phyloP scores from a whole-genome alignment of 306 rosid species.

The Ziziphus jujuba region DNA sequence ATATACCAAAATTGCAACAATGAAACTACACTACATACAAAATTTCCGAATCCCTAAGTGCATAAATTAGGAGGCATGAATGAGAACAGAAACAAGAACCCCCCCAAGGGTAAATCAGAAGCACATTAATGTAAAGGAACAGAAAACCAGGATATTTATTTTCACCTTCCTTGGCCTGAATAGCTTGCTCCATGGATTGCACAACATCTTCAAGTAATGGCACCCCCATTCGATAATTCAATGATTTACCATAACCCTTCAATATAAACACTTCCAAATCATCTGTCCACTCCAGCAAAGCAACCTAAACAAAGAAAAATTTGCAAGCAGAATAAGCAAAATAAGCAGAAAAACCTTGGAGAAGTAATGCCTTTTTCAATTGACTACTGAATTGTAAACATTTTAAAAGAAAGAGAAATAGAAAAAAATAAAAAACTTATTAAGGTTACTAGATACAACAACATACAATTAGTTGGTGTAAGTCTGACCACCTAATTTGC shows the following conservation, averaged over 20 bases:
- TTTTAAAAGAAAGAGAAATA: too few species aligned
- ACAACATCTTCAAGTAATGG: slow-evolving; percentile 79
- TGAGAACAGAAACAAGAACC: not conserved
- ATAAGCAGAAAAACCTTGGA: not conserved
- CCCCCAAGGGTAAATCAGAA: not conserved
- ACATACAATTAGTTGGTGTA: too few species aligned
- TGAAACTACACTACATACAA: not conserved
- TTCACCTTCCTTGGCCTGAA: slow-evolving; percentile 69
- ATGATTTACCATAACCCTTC: slow-evolving; percentile 85
- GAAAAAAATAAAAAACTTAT: too few species aligned
- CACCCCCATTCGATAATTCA: slow-evolving; percentile 84
- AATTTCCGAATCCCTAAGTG: not conserved
- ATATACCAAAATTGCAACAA: not conserved
- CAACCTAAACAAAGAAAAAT: slow-evolving; percentile 41
- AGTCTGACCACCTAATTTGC: too few species aligned
- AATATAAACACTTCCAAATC: slow-evolving; percentile 72
- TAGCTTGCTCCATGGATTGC: slow-evolving; percentile 74
- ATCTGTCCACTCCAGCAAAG: slow-evolving; percentile 87
- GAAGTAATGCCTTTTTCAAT: not conserved
- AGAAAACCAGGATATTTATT: not conserved
- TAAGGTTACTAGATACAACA: too few species aligned
- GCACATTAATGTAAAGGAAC: not conserved
- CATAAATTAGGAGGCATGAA: not conserved
- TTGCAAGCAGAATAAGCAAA: slow-evolving; percentile 26
- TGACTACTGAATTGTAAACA: not conserved